phyloP scores from a whole-genome alignment of 2,329 filamentous ascomycete genomes.

The Aquanectria penicillioides region DNA sequence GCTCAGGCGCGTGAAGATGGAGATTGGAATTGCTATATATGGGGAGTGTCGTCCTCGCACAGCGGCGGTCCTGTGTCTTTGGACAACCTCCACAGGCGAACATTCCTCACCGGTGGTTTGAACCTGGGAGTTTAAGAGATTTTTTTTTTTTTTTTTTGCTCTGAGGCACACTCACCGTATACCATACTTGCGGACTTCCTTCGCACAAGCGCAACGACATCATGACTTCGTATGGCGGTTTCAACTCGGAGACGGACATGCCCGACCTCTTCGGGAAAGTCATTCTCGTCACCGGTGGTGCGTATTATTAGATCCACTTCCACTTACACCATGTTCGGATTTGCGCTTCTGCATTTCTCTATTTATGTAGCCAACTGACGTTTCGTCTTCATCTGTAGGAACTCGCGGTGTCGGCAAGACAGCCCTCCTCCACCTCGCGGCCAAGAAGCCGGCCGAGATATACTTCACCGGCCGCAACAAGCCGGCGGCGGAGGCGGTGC shows the following conservation, averaged over 20 bases:
- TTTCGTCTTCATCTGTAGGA: slow-evolving; percentile 39
- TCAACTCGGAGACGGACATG: slow-evolving; percentile 55
- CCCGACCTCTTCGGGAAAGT: slow-evolving; percentile 57
- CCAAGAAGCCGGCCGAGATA: slow-evolving; percentile 61
- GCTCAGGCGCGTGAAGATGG: not conserved
- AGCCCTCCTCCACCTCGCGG: slow-evolving; percentile 40
- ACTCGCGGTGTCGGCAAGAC: slow-evolving; percentile 44
- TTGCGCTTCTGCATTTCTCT: not conserved
- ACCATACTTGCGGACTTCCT: no score
- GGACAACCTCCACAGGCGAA: no score
- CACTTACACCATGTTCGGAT: not conserved
- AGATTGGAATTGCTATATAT: not conserved
- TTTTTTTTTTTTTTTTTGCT: no score
- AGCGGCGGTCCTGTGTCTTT: no score
- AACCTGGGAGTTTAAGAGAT: no score
- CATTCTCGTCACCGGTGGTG: slow-evolving; percentile 62
- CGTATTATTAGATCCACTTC: not conserved
- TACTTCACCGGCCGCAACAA: slow-evolving; percentile 63
- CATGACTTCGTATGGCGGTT: slow-evolving; percentile 32
- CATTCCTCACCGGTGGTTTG: no score
- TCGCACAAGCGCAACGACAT: not conserved
- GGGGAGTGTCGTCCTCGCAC: not conserved
- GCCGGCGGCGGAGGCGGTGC: slow-evolving; percentile 55
- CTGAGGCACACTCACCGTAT: no score
- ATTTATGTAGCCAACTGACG: slow-evolving; percentile 11